phyloP scores from a whole-genome alignment of 164 flowering plant species.

The Litsea cubeba region DNA sequence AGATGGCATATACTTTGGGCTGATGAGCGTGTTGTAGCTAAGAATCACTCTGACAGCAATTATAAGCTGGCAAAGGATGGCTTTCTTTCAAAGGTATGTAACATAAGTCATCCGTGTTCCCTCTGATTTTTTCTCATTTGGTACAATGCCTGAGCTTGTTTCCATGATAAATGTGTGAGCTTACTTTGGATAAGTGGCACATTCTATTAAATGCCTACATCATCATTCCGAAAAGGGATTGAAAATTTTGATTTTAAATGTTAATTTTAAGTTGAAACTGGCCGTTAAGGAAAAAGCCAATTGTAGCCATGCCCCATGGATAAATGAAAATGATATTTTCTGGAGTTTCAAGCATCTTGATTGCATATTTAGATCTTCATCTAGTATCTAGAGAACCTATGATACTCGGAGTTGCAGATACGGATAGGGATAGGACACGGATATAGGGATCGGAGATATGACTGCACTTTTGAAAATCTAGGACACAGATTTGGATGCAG shows the following conservation, averaged over 20 bases:
- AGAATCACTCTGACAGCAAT: slow-evolving; percentile 77
- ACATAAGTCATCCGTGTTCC: neutral
- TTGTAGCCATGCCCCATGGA: neutral
- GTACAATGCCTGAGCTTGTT: neutral
- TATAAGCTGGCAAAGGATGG: slow-evolving; percentile 73
- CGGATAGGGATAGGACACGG: too few relatives aligned
- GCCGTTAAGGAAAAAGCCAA: neutral
- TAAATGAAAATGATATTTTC: neutral
- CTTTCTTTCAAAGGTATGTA: slow-evolving; percentile 64
- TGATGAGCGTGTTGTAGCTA: slow-evolving; percentile 81
- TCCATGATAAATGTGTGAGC: too few relatives aligned
- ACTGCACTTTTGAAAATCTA: too few relatives aligned
- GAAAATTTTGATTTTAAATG: too few relatives aligned
- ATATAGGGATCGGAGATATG: too few relatives aligned
- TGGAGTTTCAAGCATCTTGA: neutral
- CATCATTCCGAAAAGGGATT: neutral
- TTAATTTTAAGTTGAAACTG: neutral
- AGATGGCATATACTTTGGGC: slow-evolving; percentile 90
- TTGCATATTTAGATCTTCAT: neutral
- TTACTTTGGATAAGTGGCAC: neutral
- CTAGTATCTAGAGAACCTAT: neutral
- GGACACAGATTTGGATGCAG: too few relatives aligned
- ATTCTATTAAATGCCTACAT: neutral
- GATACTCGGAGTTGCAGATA: too few relatives aligned
- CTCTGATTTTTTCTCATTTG: neutral